Conservation (phyloP, 495 filamentous ascomycete species). For the Wilcoxina mikolae region DNA sequence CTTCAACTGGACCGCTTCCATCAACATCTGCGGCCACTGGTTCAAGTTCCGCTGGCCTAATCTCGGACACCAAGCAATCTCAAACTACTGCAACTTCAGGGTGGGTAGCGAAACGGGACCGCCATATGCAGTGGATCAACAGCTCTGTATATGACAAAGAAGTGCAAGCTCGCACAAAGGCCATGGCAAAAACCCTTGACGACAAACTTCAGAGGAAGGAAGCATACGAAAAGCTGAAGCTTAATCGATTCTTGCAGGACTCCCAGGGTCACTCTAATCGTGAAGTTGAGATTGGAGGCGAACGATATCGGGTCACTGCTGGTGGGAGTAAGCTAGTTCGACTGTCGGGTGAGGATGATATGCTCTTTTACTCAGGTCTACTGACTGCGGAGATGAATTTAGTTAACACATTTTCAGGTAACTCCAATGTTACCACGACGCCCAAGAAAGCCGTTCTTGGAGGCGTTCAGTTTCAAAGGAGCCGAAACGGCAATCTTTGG, state of each 20-base stretch:
- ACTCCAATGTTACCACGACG: constrained; percentile 33
- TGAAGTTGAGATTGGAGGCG: constrained; percentile 59
- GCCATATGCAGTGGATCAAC: constrained; percentile 84
- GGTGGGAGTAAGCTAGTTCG: constrained; percentile 76
- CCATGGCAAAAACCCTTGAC: constrained; percentile 55
- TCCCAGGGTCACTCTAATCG: constrained; percentile 34
- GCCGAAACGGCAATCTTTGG: constrained; percentile 82
- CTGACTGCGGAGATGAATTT: neutral
- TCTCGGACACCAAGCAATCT: neutral
- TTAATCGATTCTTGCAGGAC: constrained; percentile 34
- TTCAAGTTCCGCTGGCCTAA: neutral
- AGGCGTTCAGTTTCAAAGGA: constrained; percentile 75
- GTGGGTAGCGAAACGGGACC: constrained; percentile 68
- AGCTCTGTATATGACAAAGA: constrained; percentile 66
- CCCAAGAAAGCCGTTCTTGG: constrained; percentile 65
- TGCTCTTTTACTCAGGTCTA: neutral
- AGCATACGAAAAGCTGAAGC: constrained; percentile 48
- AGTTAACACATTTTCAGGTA: constrained; percentile 3
- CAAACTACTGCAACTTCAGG: constrained; percentile 27
- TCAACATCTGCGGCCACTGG: constrained; percentile 19
- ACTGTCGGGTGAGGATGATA: constrained; percentile 46
- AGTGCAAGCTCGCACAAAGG: constrained; percentile 50
- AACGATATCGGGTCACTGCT: constrained; percentile 58
- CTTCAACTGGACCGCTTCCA: neutral
- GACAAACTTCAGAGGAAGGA: constrained; percentile 45